Evolutionary conservation across 1,284 basidiomycete genomes (phyloP), one percentile per base, ranked within the genome.

Genomic region (Dichomitus squalens): DNA sequence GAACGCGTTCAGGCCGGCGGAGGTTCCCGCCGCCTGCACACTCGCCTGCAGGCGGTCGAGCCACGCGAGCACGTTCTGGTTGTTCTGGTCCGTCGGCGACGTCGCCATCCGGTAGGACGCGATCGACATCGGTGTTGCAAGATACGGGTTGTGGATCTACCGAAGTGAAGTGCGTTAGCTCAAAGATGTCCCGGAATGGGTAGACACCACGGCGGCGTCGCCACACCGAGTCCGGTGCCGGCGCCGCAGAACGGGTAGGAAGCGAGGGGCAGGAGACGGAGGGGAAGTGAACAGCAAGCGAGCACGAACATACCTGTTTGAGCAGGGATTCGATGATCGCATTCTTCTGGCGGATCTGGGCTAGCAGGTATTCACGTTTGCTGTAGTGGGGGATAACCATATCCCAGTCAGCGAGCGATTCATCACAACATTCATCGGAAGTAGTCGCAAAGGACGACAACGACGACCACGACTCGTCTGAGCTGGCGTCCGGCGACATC

Each of bases 341-440:
- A 73, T 93, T 90, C 75, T 93, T 93, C 74, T 92, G 88, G 56
- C 86, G 81, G 61, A 93, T 87, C 69, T 92, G 88, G 3, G 88
- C 87, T 33, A 92, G 81, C 16, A 93, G 76, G 67, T 91, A 91
- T 67, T 92, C 89, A 55, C 88, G 84, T 76, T 92, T 92, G 69
- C 90, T 92, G 66, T 73, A 67, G 55, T 61, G 59, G 48, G 71
- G 61, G 61, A 60, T 71, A 66, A 65, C 43, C 9, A 62, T 49
- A 55, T 58, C 59, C 61, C 51, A 62, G 41, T 72, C 66, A 68
- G 66, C 68, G 41, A 73, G 70, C 71, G 73, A 33, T 21, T 47
- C 73, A 66, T 74, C 73, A 38, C 41, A 52, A 27, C 57, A 41
- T 21, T 49, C 58, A 16, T 50, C 40, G n/a, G 43, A 14, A 33